Conservation (phyloP, 176 grass and related monocot genomes). For the Lolium multiflorum region DNA sequence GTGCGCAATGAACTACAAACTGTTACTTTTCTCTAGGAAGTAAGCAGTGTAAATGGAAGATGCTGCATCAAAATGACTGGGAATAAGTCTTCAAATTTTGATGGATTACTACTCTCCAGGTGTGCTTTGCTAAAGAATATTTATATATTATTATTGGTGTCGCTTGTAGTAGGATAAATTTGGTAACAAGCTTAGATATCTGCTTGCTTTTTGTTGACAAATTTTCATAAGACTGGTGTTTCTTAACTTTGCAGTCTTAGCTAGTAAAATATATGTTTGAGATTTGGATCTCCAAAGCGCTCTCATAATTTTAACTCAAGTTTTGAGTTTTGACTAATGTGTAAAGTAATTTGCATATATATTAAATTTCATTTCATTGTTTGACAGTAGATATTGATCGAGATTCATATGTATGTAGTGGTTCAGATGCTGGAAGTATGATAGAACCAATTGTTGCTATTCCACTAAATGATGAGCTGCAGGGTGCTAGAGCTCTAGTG, state of each 20-base stretch:
- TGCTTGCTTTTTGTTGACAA: constrained; percentile 34
- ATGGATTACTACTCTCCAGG: constrained; percentile 77
- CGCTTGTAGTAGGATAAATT: constrained; percentile 25
- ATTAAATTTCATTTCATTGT: constrained; percentile 29
- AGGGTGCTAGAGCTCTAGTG: constrained; percentile 61
- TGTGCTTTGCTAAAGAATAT: constrained; percentile 23
- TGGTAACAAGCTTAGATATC: constrained; percentile 27
- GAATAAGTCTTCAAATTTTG: constrained; percentile 45
- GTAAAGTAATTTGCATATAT: not conserved
- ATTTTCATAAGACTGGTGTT: constrained; percentile 25
- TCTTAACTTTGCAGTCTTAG: constrained; percentile 12
- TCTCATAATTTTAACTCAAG: not conserved
- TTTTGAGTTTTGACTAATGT: constrained; percentile 27
- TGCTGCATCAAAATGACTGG: constrained; percentile 63
- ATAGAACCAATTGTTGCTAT: constrained; percentile 80
- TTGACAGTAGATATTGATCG: constrained; percentile 29
- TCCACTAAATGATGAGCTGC: constrained; percentile 80
- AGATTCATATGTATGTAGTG: constrained; percentile 48
- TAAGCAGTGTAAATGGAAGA: constrained; percentile 76
- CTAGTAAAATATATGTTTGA: constrained; percentile 3
- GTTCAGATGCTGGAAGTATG: constrained; percentile 68
- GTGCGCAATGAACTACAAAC: constrained; percentile 29
- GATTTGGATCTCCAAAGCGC: not conserved
- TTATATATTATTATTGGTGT: constrained; percentile 33
- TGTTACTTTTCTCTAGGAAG: constrained; percentile 62